These are phyloP conservation scores for Kandelia obovata DNA, from an alignment of 345 rosid species.

Conservation along the genomic window DNA sequence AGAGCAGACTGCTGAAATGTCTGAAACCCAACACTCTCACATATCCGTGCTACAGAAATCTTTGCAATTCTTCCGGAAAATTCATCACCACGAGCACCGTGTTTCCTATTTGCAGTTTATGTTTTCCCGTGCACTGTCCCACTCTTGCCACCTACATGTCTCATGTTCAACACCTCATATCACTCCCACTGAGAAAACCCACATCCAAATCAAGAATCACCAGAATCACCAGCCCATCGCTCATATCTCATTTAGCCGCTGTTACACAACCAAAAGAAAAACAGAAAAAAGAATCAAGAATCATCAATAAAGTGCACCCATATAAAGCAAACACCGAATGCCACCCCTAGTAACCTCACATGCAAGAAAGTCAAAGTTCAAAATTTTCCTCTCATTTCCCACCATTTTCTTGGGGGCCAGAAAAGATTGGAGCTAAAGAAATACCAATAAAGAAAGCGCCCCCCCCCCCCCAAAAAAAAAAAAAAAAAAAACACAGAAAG, in stretches of 20 bases:
- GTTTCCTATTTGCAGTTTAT: conserved; percentile 34
- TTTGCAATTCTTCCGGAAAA: conserved; percentile 49
- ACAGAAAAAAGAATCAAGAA: too few species aligned
- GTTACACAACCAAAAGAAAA: too few species aligned
- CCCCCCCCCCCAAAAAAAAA: too few species aligned
- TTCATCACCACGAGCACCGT: conserved; percentile 29
- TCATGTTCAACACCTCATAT: conserved; percentile 78
- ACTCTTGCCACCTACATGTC: conserved; percentile 67
- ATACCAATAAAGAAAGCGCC: too few species aligned
- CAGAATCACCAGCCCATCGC: conserved; percentile 35
- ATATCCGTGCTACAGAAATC: conserved; percentile 70
- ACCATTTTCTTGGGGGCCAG: too few species aligned
- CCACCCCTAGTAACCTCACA: too few species aligned
- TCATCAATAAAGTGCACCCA: too few species aligned
- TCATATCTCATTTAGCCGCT: conserved; percentile 52
- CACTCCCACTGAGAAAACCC: conserved; percentile 37
- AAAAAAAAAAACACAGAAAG: too few species aligned
- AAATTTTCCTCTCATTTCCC: too few species aligned
- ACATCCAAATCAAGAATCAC: conserved; percentile 22
- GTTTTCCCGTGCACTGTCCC: conserved; percentile 37
- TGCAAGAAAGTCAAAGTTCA: too few species aligned
- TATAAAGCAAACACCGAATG: too few species aligned
- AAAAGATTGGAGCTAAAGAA: too few species aligned
- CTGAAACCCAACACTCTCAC: conserved; percentile 67
- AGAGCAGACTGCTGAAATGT: conserved; percentile 75